phyloP scores from a whole-genome alignment of 2,329 filamentous ascomycete species.

The Neocucurbitaria cava region DNA sequence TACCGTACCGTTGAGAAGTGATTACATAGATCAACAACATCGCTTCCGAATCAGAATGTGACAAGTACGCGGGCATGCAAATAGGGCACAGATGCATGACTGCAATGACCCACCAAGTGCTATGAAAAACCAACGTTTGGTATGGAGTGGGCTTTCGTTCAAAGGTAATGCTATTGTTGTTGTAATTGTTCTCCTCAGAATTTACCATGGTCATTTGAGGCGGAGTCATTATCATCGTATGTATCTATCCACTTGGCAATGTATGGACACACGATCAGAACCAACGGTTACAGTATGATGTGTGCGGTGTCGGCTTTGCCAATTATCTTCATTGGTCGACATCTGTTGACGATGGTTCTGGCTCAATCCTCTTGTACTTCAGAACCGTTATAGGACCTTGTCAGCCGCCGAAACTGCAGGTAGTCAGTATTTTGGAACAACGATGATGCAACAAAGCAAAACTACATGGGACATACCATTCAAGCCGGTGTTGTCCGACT shows the following conservation, averaged over 20 bases:
- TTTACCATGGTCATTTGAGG: neutral
- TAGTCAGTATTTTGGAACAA: slow-evolving; percentile 3
- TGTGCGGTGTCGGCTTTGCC: neutral
- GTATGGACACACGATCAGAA: neutral
- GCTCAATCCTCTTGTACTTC: neutral
- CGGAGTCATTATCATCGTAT: neutral
- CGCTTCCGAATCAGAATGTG: no score
- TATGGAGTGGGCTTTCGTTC: neutral
- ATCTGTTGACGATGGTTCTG: neutral
- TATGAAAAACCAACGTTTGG: neutral
- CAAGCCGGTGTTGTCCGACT: slow-evolving; percentile 87
- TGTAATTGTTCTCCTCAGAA: neutral
- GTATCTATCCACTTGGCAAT: neutral
- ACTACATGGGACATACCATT: slow-evolving; percentile 63
- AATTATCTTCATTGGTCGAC: neutral
- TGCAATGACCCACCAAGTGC: neutral
- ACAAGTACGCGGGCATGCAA: neutral
- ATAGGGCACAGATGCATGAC: neutral
- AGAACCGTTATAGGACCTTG: slow-evolving; percentile 32
- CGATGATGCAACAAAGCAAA: neutral
- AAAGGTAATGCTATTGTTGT: neutral
- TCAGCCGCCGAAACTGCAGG: slow-evolving; percentile 40
- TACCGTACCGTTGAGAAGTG: no score
- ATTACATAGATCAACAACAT: no score
- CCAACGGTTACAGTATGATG: no score